phyloP scores from a whole-genome alignment of 768 basidiomycete genomes.

The Kockovaella imperatae region DNA sequence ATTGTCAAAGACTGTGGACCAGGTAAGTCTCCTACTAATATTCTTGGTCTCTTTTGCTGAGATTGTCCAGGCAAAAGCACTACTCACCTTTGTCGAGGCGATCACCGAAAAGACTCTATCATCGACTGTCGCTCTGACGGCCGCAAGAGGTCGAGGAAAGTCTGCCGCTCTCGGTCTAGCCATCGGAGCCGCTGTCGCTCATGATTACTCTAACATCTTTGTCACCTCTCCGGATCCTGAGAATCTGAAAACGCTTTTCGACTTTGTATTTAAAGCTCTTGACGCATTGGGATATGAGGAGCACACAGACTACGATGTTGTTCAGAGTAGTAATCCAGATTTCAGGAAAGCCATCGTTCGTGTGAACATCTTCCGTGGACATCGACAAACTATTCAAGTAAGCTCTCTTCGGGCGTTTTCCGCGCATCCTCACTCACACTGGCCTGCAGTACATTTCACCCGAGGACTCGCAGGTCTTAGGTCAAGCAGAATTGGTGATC shows the following conservation, averaged over 20 bases:
- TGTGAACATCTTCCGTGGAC: slow-evolving; percentile 85
- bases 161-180: slow-evolving; percentile 93
- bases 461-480: slow-evolving; percentile 92
- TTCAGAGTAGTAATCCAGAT: slow-evolving; percentile 88
- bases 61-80: slow-evolving; percentile 57
- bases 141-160: slow-evolving; percentile 90
- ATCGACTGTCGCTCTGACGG: slow-evolving; percentile 90
- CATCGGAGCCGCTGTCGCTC: slow-evolving; percentile 81
- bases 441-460: slow-evolving; percentile 83
- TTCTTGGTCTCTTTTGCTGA: not conserved
- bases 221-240: slow-evolving; percentile 96
- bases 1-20: slow-evolving; percentile 84
- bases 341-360: slow-evolving; percentile 91
- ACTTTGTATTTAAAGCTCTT: slow-evolving; percentile 94
- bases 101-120: slow-evolving; percentile 78
- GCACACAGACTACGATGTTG: slow-evolving; percentile 96
- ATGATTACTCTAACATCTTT: slow-evolving; percentile 95
- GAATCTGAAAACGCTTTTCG: slow-evolving; percentile 95
- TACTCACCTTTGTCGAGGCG: slow-evolving; percentile 90
- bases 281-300: slow-evolving; percentile 93
- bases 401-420: slow-evolving; percentile 2
- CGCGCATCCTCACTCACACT: not conserved
- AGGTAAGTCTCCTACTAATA: slow-evolving; percentile 48
- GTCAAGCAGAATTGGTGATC: slow-evolving; percentile 93
- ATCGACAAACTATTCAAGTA: slow-evolving; percentile 94